phyloP scores from a whole-genome alignment of 768 basidiomycete genomes.

The Kwoniella europaea region DNA sequence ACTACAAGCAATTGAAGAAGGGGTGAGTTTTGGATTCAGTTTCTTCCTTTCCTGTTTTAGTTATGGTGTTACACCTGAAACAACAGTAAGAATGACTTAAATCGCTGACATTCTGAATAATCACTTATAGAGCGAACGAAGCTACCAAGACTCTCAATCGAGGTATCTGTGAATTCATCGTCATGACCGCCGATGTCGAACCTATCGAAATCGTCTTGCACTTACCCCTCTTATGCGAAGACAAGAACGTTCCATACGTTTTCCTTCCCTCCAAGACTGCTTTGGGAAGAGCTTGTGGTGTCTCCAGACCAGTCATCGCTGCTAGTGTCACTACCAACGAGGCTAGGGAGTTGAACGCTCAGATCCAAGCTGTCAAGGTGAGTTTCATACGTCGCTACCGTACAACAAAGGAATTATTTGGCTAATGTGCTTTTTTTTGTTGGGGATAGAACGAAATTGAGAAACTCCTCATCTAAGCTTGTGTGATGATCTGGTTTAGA shows the following conservation, averaged over 20 bases:
- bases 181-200: slow-evolving; percentile 89
- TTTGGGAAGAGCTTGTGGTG: slow-evolving; percentile 92
- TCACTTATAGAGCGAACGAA: slow-evolving; percentile 81
- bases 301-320: slow-evolving; percentile 91
- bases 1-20: slow-evolving; percentile 98
- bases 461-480: background rate
- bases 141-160: slow-evolving; percentile 98
- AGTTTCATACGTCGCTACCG: slow-evolving; percentile 14
- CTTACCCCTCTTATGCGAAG: slow-evolving; percentile 94
- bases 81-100: too few relatives aligned
- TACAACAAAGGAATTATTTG: background rate
- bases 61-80: too few relatives aligned
- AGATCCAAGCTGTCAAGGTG: slow-evolving; percentile 83
- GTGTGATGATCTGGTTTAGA: too few relatives aligned
- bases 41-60: too few relatives aligned
- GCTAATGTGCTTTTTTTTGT: background rate
- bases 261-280: slow-evolving; percentile 95
- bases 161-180: slow-evolving; percentile 96
- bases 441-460: background rate
- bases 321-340: slow-evolving; percentile 97
- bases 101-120: too few relatives aligned
- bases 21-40: slow-evolving; percentile 56
- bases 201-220: slow-evolving; percentile 97
- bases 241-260: slow-evolving; percentile 98
- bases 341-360: slow-evolving; percentile 83